Base-by-base conservation (phyloP, 768 basidiomycete species). In the Hypholoma sublateritium region DNA sequence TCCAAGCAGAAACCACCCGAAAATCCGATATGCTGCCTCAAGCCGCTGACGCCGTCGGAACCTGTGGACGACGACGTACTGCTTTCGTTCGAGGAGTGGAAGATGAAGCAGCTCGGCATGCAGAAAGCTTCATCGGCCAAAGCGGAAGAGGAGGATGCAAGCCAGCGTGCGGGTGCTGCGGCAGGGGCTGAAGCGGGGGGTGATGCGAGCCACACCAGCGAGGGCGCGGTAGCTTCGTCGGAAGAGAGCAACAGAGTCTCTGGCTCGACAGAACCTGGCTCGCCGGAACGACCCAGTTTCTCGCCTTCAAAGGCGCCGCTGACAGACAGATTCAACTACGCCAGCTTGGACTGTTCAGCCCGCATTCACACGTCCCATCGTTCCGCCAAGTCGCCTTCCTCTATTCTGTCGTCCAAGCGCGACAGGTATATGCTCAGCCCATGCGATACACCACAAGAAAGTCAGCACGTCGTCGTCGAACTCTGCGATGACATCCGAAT, bases 391-490 rank as follows among this genome's bases (percentile, higher is more conserved):
- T 93, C 91, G 1, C 74, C 92, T 0, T 84, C 88, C 0, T 82
- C 91, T 1, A 91, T 99, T 53, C 81, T 99, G 8, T 89, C 91
- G 25, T 87, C 86, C 32, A 95, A 94, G 73, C 89, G 88, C 68
- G 96, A 98, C 71, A 77, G 86, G 61, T 98, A 98, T 78, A 96
- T 98, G 97, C 88, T 98, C 63, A 93, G 89, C 53, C 96, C 95
- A 0, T 99, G 97, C 66, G 76, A 80, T 28, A 72, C 77, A 14
- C 83, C 82, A 32, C 71, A 85, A 59, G 78, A 77, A 59, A 69
- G 74, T 5, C 87, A 91, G 62, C 98, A 87, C 72, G 89, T 98
- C 34, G 87, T 97, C 34, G 88, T 98, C 44, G 97, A 99, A 71
- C 84, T 98, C 14, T 99, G 97, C 74, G 96, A 98, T 62, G 97